These are phyloP conservation scores for Wallacemonas sp. DNA, from an alignment of 208 protist species.

Conservation along the genomic window DNA sequence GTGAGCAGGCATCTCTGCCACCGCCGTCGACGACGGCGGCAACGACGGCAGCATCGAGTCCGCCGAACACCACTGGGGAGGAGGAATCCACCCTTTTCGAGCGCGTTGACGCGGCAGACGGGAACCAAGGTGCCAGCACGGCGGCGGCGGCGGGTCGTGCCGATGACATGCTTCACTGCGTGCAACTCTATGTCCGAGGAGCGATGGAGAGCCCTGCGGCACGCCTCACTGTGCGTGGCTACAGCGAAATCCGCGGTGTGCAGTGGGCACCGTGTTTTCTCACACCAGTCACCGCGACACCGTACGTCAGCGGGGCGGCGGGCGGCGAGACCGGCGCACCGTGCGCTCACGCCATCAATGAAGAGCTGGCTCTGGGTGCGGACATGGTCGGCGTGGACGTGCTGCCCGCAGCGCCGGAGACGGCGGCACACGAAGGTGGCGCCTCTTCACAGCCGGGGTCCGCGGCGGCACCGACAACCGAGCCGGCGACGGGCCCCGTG, in stretches of 20 bases:
- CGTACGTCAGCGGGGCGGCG: neutral
- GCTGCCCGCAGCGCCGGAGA: neutral
- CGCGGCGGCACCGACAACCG: neutral
- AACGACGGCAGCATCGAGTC: neutral
- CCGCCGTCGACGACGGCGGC: no score
- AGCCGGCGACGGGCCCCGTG: no score
- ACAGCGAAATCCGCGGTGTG: constrained; percentile 75
- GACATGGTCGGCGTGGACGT: constrained; percentile 7
- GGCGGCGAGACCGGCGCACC: no score
- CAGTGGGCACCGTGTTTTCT: constrained; percentile 84
- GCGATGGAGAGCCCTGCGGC: constrained; percentile 55
- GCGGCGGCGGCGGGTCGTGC: neutral
- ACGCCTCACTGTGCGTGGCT: constrained; percentile 56
- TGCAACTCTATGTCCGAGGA: constrained; percentile 74
- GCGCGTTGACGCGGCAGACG: neutral
- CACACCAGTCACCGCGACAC: neutral
- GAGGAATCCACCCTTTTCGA: neutral
- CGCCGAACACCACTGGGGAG: neutral
- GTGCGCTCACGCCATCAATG: neutral
- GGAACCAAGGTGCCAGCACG: constrained; percentile 2
- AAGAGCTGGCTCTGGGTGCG: neutral
- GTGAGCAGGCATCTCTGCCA: constrained; percentile 5
- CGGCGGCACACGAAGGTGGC: neutral
- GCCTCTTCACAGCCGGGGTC: neutral
- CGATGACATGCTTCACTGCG: constrained; percentile 69